Evolutionary conservation across 2,329 filamentous ascomycete species (phyloP), one percentile per base, ranked within the genome.

Genomic region (Xylariaceae sp.): DNA sequence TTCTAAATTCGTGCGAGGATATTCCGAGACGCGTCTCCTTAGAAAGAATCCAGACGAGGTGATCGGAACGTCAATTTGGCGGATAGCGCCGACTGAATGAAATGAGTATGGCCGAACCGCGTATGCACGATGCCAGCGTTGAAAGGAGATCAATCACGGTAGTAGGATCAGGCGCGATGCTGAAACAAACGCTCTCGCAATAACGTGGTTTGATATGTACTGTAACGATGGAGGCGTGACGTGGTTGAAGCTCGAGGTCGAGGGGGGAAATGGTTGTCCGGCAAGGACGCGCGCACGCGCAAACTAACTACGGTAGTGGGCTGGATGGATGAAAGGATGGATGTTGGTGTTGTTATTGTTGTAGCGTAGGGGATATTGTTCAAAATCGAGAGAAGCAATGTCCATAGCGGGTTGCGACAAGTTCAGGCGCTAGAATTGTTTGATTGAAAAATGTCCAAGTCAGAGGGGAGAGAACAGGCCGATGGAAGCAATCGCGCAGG

Each of bases 371-470:
- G 53, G 46, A 53, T 53, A 50, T 22, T 46, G 19, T 57, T 59
- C 48, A 34, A 47, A 44, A 30, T 36, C 15, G 32, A 29, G 19
- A n/a, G 47, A 53, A 54, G 48, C 57, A 56, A 56, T 54, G 41
- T 49, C 55, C 47, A 56, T 56, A 54, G 43, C 43, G 49, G 41
- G 44, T 52, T 21, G 54, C 50, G 37, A 48, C 46, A 21, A 29
- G 30, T 26, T 21, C 13, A 29, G 40, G 18, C 7, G 51, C 34
- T 49, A 21, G 22, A 50, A 32, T 36, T 46, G 49, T 52, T 26
- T 37, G 4, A 40, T 56, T 36, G 43, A 52, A 47, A 43, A 26
- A 56, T 54, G 37, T 46, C 51, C 45, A 39, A 51, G 30, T 45
- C 16, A 32, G 29, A 18, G n/a, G 13, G 37, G 40, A 43, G 40